These are phyloP conservation scores for Dovyalis caffra DNA, from an alignment of 345 rosid species.

Conservation along the genomic window DNA sequence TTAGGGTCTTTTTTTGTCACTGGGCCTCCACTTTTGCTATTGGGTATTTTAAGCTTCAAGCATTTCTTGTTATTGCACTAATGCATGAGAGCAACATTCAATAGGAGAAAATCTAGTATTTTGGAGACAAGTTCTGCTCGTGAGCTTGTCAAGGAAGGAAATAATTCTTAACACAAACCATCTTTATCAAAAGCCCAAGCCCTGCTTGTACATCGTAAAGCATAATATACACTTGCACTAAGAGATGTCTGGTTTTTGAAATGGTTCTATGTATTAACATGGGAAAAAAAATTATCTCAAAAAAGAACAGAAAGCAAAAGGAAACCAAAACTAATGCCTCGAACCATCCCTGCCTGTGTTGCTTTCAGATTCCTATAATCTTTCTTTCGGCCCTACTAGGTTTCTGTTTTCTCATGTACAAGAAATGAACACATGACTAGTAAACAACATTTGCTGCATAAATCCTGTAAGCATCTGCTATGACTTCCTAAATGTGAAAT, in stretches of 20 bases:
- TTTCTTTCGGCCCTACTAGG: background rate
- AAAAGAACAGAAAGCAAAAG: background rate
- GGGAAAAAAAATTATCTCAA: background rate
- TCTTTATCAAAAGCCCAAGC: too few species aligned
- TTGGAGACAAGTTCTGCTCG: background rate
- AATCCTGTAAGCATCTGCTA: background rate
- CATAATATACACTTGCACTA: background rate
- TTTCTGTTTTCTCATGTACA: conserved; percentile 9
- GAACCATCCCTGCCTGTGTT: background rate
- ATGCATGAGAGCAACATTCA: background rate
- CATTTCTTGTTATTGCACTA: too few species aligned
- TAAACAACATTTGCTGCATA: background rate
- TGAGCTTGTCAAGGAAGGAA: background rate
- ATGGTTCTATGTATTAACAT: background rate
- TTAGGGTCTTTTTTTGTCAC: too few species aligned
- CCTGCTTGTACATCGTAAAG: background rate
- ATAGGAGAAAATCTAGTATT: background rate
- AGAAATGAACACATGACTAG: background rate
- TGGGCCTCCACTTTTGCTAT: too few species aligned
- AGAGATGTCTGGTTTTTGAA: background rate
- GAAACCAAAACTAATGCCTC: background rate
- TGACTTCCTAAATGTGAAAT: conserved; percentile 20
- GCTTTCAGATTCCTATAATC: background rate
- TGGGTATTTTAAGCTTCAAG: too few species aligned
- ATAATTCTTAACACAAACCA: too few species aligned